phyloP scores from a whole-genome alignment of 1,139 yeast genomes.

The Blastobotrys indianensis region DNA sequence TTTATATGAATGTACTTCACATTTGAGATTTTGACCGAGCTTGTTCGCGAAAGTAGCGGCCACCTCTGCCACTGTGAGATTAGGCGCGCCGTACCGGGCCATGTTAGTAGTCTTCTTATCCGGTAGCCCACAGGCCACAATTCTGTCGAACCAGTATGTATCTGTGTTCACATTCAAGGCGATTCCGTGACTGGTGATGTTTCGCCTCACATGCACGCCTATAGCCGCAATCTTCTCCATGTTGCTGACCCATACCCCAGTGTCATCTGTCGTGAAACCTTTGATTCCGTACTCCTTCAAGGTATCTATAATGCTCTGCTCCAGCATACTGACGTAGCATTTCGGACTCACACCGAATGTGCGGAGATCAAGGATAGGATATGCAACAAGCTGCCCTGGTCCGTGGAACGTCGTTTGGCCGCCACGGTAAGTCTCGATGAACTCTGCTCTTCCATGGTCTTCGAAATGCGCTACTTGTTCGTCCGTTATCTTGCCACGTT shows the following conservation, averaged over 20 bases:
- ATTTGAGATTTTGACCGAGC: slow-evolving; percentile 38
- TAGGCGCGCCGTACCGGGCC: slow-evolving; percentile 22
- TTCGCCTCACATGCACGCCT: slow-evolving; percentile 80
- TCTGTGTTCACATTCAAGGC: slow-evolving; percentile 77
- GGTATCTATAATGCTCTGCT: slow-evolving; percentile 54
- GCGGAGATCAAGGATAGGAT: slow-evolving; percentile 70
- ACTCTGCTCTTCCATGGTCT: slow-evolving; percentile 40
- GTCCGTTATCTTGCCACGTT: slow-evolving; percentile 43
- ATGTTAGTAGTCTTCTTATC: slow-evolving; percentile 53
- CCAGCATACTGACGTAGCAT: slow-evolving; percentile 70
- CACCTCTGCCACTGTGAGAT: slow-evolving; percentile 38
- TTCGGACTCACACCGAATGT: slow-evolving; percentile 58
- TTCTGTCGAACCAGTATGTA: slow-evolving; percentile 57
- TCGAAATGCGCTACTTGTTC: slow-evolving; percentile 30
- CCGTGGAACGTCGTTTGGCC: slow-evolving; percentile 98
- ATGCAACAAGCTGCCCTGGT: slow-evolving; percentile 86
- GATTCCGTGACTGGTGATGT: slow-evolving; percentile 84
- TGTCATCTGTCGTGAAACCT: slow-evolving; percentile 56
- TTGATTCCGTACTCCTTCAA: slow-evolving; percentile 43
- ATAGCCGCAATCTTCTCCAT: slow-evolving; percentile 75
- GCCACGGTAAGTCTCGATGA: slow-evolving; percentile 80
- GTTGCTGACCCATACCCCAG: slow-evolving; percentile 74
- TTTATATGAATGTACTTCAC: neutral
- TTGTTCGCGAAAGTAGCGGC: slow-evolving; percentile 49
- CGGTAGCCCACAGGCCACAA: slow-evolving; percentile 83